Conservation (phyloP, 2,329 filamentous ascomycete genomes). For the Blastomyces gilchristii region DNA sequence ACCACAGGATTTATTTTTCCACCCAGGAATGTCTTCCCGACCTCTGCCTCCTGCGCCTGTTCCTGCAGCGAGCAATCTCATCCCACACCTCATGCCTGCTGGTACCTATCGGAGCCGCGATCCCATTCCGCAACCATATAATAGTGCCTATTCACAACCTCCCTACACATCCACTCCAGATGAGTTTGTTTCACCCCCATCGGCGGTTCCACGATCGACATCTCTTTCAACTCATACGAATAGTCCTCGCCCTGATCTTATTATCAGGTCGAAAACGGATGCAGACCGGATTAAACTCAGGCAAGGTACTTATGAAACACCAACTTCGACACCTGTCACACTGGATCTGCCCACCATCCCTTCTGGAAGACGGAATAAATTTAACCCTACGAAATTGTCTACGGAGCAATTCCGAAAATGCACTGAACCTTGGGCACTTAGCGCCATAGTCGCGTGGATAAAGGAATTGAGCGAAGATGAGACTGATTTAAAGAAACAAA, state of each 20-base stretch:
- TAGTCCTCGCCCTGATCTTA: conserved; percentile 65
- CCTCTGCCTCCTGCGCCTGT: conserved; percentile 57
- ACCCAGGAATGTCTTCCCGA: conserved; percentile 60
- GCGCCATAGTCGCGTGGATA: conserved; percentile 77
- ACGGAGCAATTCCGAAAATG: conserved; percentile 75
- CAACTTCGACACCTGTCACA: conserved; percentile 39
- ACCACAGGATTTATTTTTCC: conserved; percentile 86
- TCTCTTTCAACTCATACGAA: conserved; percentile 75
- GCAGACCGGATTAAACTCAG: conserved; percentile 54
- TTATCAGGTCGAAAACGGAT: conserved; percentile 90
- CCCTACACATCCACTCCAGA: conserved; percentile 39
- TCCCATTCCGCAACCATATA: conserved; percentile 31
- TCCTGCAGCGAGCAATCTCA: conserved; percentile 38
- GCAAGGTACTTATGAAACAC: conserved; percentile 28
- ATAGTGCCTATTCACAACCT: conserved; percentile 28
- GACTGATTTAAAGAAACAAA: conserved; percentile 71
- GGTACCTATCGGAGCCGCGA: conserved; percentile 50
- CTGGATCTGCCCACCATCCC: conserved; percentile 81
- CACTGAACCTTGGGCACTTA: conserved; percentile 83
- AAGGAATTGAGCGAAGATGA: conserved; percentile 85
- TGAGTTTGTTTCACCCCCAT: conserved; percentile 39
- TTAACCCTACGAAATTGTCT: conserved; percentile 74
- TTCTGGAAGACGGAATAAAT: conserved; percentile 66
- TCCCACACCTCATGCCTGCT: conserved; percentile 42
- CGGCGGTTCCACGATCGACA: conserved; percentile 58